Conservation (phyloP, 208 protist genomes). For the Leishmania martiniquensis region DNA sequence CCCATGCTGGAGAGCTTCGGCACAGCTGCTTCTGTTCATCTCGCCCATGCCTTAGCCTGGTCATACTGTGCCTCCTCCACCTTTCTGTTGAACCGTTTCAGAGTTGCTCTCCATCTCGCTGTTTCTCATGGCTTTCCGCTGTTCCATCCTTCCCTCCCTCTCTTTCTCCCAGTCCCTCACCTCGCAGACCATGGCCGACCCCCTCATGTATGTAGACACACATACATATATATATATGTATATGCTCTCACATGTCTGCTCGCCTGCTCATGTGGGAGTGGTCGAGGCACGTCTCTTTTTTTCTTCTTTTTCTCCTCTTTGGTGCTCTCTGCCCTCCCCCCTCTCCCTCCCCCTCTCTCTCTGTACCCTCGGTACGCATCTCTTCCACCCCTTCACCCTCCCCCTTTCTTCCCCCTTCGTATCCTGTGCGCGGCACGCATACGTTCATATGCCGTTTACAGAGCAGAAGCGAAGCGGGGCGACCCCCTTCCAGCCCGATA, state of each 20-base stretch:
- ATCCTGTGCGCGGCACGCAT: too few species aligned
- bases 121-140: not conserved
- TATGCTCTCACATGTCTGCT: not conserved
- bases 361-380: too few species aligned
- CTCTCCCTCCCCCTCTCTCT: not conserved
- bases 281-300: not conserved
- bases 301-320: not conserved
- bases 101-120: too few species aligned
- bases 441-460: too few species aligned
- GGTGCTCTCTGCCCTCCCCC: not conserved
- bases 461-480: too few species aligned
- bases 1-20: too few species aligned
- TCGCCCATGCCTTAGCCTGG: too few species aligned
- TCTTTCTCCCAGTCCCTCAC: not conserved
- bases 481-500: too few species aligned
- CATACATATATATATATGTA: slow-evolving; percentile 2
- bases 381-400: too few species aligned
- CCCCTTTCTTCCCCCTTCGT: too few species aligned
- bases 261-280: not conserved
- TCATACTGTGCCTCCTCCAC: not conserved
- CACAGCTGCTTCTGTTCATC: too few species aligned
- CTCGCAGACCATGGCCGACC: not conserved
- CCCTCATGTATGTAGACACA: not conserved
- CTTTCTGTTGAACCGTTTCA: not conserved
- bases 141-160: not conserved